Base-by-base conservation (phyloP, 208 protist genomes). In the Trypanosoma brucei region DNA sequence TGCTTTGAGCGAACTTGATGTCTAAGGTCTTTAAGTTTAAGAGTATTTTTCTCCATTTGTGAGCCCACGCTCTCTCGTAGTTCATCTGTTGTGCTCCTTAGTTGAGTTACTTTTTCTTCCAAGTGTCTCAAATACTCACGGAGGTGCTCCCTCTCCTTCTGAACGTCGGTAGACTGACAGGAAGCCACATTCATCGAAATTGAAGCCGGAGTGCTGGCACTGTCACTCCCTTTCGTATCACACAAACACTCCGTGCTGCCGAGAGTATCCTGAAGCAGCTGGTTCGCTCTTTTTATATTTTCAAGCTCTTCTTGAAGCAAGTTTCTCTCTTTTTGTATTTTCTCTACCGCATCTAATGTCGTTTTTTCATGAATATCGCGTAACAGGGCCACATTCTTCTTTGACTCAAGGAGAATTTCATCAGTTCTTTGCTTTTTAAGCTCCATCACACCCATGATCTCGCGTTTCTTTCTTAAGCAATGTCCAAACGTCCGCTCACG, bases 381-480 rank as follows among this genome's bases (percentile, higher is more conserved):
- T 55, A 84, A 60, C 13, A 63, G 51, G 35, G 66, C 69, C 34
- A 78, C 59, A 53, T 90, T 86, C 48, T 73, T 71, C 14, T 76
- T 67, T 0, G 84, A 69, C 50, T 94, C 84, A 9, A 72, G 69
- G 36, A 76, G 68, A 55, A 94, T 59, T 49, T 88, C 80, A 61
- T 72, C 62, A 13, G 83, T 66, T 14, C 83, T 61, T n/a, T 81
- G 64, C 72, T 91, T 79, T 59, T 94, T 94, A 39, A 94, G 57
- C 30, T 81, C 75, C 46, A 94, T 84, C 11, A 82, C 51, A 39
- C 63, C 70, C n/a, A 42, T 52, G 58, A 87, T 71, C 62, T 91
- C 84, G n/a, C 80, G 72, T 54, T 88, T 83, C 45, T 86, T 88
- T 68, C 81, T 79, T 3, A 71, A 69, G 49, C 82, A 72, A 11